A percentile compares a stretch with the other conserved stretches of the same genome.
These are phyloP conservation scores for Acorus calamus DNA, from an alignment of 106 monocot species.

Conservation along the genomic window DNA sequence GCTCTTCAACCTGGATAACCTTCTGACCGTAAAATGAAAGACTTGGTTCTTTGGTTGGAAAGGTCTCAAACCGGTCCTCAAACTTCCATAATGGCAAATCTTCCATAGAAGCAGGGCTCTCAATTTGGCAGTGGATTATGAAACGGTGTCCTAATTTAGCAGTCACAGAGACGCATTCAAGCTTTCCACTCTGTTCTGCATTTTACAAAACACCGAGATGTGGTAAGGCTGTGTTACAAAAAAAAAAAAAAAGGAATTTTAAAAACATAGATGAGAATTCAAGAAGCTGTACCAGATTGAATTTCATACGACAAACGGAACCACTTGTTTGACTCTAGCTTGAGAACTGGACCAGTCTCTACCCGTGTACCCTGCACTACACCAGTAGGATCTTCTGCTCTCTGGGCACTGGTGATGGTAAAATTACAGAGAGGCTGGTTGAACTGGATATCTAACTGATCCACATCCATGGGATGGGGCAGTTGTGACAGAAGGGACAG, in stretches of 20 bases:
- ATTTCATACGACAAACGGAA: conserved; percentile 59
- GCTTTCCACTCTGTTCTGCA: conserved; percentile 91
- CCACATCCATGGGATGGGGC: conserved; percentile 53
- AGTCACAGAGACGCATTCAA: conserved; percentile 75
- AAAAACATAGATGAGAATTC: no score
- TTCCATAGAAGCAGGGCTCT: conserved; percentile 87
- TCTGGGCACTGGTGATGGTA: conserved; percentile 17
- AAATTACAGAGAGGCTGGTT: conserved; percentile 78
- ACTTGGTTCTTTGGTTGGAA: conserved; percentile 47
- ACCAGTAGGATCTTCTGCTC: conserved; percentile 4
- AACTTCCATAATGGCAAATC: conserved; percentile 66
- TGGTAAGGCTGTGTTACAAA: background rate
- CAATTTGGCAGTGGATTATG: conserved; percentile 55
- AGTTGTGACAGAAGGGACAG: conserved; percentile 77
- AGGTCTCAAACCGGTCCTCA: conserved; percentile 53
- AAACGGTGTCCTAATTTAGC: conserved; percentile 44
- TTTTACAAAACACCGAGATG: background rate
- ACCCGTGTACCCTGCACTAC: conserved; percentile 18
- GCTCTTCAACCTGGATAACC: conserved; percentile 80
- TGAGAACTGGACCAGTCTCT: conserved; percentile 34
- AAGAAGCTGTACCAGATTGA: conserved; percentile 48
- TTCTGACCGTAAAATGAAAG: conserved; percentile 71
- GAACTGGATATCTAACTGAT: conserved; percentile 73
- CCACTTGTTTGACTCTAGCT: conserved; percentile 66
- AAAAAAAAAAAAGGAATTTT: background rate